Percentiles rank a stretch among this genome's conserved stretches.
These are phyloP conservation scores for Cucumis hystrix DNA, from an alignment of 306 rosid species.

Conservation along the genomic window DNA sequence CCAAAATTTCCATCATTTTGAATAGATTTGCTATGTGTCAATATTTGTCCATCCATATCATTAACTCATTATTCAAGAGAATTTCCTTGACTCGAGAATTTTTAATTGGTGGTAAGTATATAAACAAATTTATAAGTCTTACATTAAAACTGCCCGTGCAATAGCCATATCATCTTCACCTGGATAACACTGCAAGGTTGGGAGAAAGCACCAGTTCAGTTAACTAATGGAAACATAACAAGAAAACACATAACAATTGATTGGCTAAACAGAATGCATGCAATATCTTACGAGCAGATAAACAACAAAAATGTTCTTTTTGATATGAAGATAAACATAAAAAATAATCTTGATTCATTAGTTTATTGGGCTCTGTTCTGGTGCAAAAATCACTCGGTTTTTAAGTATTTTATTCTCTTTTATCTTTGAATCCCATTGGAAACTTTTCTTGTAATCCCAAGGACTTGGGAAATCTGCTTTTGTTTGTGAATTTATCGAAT, in stretches of 20 bases:
- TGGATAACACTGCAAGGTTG: constrained; percentile 72
- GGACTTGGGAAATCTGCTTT: background rate
- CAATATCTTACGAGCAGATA: background rate
- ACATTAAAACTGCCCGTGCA: constrained; percentile 80
- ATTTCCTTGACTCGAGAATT: background rate
- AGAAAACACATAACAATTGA: constrained; percentile 1
- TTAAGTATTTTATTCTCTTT: background rate
- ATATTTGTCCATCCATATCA: background rate
- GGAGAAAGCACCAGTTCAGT: constrained; percentile 16
- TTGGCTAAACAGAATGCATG: background rate
- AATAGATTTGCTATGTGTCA: background rate
- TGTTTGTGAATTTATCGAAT: background rate
- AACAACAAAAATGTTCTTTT: no score
- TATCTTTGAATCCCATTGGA: background rate
- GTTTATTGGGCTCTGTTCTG: background rate
- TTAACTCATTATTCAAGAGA: background rate
- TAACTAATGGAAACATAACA: constrained; percentile 5
- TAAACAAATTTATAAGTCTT: constrained; percentile 7
- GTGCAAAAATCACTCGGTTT: background rate
- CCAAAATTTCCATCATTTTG: background rate
- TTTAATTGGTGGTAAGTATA: background rate
- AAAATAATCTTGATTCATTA: background rate
- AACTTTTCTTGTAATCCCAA: background rate
- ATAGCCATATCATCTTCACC: constrained; percentile 93
- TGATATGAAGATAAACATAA: no score